Evolutionary conservation across 164 flowering plant genomes (phyloP), one percentile per base, ranked within the genome.

Genomic region (Umbellularia californica): DNA sequence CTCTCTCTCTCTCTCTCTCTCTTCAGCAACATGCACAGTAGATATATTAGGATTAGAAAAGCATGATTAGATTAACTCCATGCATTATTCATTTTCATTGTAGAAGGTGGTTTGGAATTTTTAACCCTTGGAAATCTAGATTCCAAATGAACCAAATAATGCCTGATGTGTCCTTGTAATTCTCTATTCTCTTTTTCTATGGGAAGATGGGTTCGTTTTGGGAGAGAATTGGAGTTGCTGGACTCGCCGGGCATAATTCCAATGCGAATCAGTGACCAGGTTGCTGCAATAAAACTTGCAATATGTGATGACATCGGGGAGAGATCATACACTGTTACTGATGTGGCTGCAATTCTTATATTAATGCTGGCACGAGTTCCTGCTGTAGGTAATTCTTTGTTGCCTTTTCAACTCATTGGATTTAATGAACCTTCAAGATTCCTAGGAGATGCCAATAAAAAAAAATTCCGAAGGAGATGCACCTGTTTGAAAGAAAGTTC

Each of bases 251-350:
- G 99, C 62, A 88, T 96, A 68, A 70, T 96, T 50, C 99, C 99
- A 63, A 94, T 96, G 99, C 81, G 97, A 72, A 91, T 96, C 64
- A 89, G 90, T 82, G 99, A 96, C 80, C 98, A 94, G 79, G 72
- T 88, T 50, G 89, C 97, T 68, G 98, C 99, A 35, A 85, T 96
- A 81, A 96, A 96, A 85, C 94, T 96, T 77, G 99, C 97, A 27
- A 91, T 96, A 27, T 94, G 98, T 79, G 98, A 96, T 82, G 99
- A 96, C 86, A 94, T 94, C 79, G 99, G 99, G 69, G 99, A 96
- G 87, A 92, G 91, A 82, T 91, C 98, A 67, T 96, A 96, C 81
- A 87, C 88, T 88, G 80, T 81, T 60, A 75, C 83, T 75, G 99
- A 96, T 86, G 94, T 96, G 78, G 99, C 98, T 73, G 94, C 93